Conservation (phyloP, 345 rosid genomes). For the Linum lewisii region DNA sequence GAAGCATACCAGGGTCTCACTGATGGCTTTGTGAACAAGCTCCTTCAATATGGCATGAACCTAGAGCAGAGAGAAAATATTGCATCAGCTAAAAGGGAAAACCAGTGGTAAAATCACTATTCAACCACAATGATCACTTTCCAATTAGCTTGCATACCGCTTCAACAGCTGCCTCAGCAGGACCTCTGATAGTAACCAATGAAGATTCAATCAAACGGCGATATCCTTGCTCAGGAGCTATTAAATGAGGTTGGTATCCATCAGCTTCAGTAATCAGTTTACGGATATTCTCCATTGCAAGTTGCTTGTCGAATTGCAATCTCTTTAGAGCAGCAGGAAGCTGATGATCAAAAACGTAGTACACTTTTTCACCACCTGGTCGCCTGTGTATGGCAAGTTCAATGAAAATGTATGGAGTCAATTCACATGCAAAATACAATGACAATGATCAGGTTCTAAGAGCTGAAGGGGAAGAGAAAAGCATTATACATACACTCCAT, state of each 20-base stretch:
- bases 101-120: background rate
- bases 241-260: constrained; percentile 97
- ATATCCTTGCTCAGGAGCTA: constrained; percentile 99
- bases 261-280: constrained; percentile 99
- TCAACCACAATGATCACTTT: background rate
- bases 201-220: constrained; percentile 97
- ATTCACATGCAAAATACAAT: background rate
- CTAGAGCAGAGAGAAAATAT: constrained; percentile 23
- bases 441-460: background rate
- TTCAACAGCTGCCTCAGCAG: constrained; percentile 99
- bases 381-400: constrained; percentile 44
- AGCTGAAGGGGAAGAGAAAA: background rate
- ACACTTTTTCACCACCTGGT: constrained; percentile 92
- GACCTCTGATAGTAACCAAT: constrained; percentile 79
- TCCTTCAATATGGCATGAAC: constrained; percentile 91
- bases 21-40: constrained; percentile 85
- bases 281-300: constrained; percentile 90
- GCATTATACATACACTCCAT: constrained; percentile 65
- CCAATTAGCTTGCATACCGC: constrained; percentile 46
- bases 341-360: constrained; percentile 89
- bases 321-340: constrained; percentile 98
- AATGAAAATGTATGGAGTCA: background rate
- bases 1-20: constrained; percentile 67
- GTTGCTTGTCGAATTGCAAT: constrained; percentile 95
- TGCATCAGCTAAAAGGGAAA: background rate